Percentiles rank a stretch among this genome's conserved stretches.
These are phyloP conservation scores for Sporothrix brasiliensis DNA, from an alignment of 2,329 filamentous ascomycete genomes.

Conservation along the genomic window DNA sequence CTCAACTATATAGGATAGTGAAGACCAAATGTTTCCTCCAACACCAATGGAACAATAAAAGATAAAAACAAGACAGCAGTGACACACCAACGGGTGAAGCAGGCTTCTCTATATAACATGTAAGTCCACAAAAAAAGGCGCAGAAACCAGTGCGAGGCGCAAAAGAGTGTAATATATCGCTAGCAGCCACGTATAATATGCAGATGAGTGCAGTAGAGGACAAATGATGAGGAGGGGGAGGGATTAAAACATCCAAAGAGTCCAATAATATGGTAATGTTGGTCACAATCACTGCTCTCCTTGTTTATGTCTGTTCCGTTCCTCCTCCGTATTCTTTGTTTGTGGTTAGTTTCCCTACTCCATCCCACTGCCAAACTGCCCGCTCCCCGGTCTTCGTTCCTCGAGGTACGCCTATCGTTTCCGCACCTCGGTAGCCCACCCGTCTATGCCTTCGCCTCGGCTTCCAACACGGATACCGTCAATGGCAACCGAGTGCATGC, in stretches of 20 bases:
- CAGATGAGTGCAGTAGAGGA: not conserved
- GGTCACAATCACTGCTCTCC: conserved; percentile 8
- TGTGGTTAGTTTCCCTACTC: not conserved
- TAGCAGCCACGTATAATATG: not conserved
- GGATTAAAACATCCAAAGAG: not conserved
- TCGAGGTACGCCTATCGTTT: conserved; percentile 59
- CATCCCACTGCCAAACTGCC: not conserved
- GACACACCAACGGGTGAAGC: not conserved
- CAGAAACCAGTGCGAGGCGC: not conserved
- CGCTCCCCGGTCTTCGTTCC: not conserved
- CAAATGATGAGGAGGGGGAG: not conserved
- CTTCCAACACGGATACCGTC: conserved; percentile 75
- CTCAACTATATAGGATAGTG: not conserved
- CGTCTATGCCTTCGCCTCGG: conserved; percentile 88
- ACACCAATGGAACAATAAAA: not conserved
- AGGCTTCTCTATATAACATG: not conserved
- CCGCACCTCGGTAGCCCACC: conserved; percentile 89
- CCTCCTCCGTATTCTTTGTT: not conserved
- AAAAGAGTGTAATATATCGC: conserved; percentile 1
- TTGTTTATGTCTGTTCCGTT: not conserved
- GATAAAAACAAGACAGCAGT: not conserved
- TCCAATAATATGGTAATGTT: not conserved
- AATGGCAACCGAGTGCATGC: conserved; percentile 80
- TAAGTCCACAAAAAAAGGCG: not conserved
- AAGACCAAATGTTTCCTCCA: conserved; percentile 13